Evolutionary conservation across 2,329 filamentous ascomycete species (phyloP), one percentile per base, ranked within the genome.

Genomic region (Amauroascus verrucosus): DNA sequence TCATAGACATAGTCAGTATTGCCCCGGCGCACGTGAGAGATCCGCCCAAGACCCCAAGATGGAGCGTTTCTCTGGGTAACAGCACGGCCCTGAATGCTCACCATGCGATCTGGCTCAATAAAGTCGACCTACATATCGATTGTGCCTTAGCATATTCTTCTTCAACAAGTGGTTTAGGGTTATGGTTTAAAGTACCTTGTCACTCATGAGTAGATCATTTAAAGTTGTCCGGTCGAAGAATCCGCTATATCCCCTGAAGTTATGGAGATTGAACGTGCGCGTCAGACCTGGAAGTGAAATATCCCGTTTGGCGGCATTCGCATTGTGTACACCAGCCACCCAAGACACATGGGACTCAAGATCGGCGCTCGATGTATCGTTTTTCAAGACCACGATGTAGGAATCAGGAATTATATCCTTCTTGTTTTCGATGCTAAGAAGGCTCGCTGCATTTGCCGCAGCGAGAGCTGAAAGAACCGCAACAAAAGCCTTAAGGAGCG

Each of bases 1-100:
- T 72, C 69, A 47, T 69, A 71, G 46, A 63, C 55, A 54, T 70
- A 71, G 56, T 61, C 55, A 24, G 58, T 64, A 55, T 57, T 56
- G 24, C 57, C 53, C 7, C 56, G 7, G 2, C 51, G 54, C 22
- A 50, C 58, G 57, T 65, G 64, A 20, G 66, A 70, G 33, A 69
- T 64, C 45, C 67, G 59, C 30, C 63, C 60, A 16, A 70, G 61
- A 13, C 67, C 67, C 64, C 63, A 70, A 13, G 64, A 62, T 35
- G 67, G 62, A 44, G 53, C 56, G 32, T 51, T 56, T 48, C 63
- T 60, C 26, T 61, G 59, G 30, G 30, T 32, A 38, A 20, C 56
- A 58, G 33, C 16, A 22, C 7, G 56, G 2, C 11, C 24, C 26
- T 32, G 20, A 14, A 14, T 11, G 18, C 40, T 51, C 43, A 54